Base-by-base conservation (phyloP, 2,329 filamentous ascomycete genomes). In the Balansia obtecta region DNA sequence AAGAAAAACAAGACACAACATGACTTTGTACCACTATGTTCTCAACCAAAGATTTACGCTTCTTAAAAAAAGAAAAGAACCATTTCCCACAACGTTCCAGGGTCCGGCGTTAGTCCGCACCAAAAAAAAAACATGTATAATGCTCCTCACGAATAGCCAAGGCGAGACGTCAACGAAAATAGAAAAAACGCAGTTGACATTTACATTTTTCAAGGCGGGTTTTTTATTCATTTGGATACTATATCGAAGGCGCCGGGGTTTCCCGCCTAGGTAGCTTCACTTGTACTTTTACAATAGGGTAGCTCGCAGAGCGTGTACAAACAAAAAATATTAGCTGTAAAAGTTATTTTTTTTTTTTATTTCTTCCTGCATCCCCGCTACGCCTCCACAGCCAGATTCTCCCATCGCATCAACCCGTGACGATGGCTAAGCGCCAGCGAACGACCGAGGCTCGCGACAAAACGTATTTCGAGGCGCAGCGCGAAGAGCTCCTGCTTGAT, bases 381-480 rank as follows among this genome's bases (percentile, higher is more conserved):
- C 4, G 27, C 1, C 5, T 27, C 27, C 27, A 27, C 27, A 8
- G 27, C 27, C 4, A 27, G 7, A 45, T 32, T 13, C 16, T 27
- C 6, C 12, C 46, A 22, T 16, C n/a, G 4, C 42, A 9, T 13
- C 43, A 37, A 40, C 4, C 37, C n/a, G 12, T 8, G 4, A 16
- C 27, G 33, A 53, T 53, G 52, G 48, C 49, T 46, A 53, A 53
- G 49, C 52, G 52, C 52, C 52, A 51, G 32, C 49, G 52, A 16
- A 51, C 40, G 6, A 32, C 38, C 4, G 65, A 63, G 45, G 47
- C 43, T 32, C 54, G 61, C 55, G 59, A 65, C 59, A 80, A 79
- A 66, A 71, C 81, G 0, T 86, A 85, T 58, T 91, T 89, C 59
- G 85, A 89, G 62, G 78, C 84, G 62, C 86, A 91, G 69, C 79